Evolutionary conservation across 768 basidiomycete species (phyloP).

Genomic region (Roridomyces roridus): DNA sequence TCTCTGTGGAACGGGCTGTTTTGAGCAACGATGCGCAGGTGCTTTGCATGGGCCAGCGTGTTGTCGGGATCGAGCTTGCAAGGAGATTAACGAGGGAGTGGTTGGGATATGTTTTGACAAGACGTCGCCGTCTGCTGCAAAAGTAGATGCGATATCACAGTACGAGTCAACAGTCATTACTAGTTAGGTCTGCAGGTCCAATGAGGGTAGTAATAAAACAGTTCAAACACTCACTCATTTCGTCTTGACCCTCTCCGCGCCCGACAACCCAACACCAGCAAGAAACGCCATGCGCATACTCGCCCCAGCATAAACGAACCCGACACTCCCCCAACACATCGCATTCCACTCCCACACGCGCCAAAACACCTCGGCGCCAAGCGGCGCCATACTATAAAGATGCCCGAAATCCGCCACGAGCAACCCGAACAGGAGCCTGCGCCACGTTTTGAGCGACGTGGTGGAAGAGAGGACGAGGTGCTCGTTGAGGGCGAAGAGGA

Average conservation of each 20-base stretch:
- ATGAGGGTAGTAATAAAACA: too few species aligned
- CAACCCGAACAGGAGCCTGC: constrained; percentile 46
- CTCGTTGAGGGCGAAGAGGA: constrained; percentile 58
- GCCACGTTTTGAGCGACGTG: constrained; percentile 46
- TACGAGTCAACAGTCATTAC: neutral
- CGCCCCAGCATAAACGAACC: constrained; percentile 56
- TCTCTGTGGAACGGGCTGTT: constrained; percentile 17
- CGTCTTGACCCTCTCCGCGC: neutral
- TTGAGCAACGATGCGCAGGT: constrained; percentile 22
- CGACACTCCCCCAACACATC: constrained; percentile 61
- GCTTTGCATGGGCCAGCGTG: constrained; percentile 20
- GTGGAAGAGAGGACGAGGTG: constrained; percentile 55
- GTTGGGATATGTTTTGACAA: constrained; percentile 19
- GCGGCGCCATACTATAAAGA: constrained; percentile 49
- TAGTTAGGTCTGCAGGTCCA: too few species aligned
- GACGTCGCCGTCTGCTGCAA: constrained; percentile 5
- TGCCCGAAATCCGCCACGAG: constrained; percentile 58
- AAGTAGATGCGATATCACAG: constrained; percentile 15
- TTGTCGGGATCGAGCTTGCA: constrained; percentile 21
- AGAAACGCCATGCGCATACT: constrained; percentile 49
- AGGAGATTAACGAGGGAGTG: constrained; percentile 15
- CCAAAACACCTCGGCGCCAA: constrained; percentile 49
- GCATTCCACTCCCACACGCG: constrained; percentile 55
- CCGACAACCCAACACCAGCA: constrained; percentile 37
- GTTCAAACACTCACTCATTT: constrained; percentile 10